Conservation (phyloP, 192 early-diverging fungal species). For the Phlyctochytrium bullatum region DNA sequence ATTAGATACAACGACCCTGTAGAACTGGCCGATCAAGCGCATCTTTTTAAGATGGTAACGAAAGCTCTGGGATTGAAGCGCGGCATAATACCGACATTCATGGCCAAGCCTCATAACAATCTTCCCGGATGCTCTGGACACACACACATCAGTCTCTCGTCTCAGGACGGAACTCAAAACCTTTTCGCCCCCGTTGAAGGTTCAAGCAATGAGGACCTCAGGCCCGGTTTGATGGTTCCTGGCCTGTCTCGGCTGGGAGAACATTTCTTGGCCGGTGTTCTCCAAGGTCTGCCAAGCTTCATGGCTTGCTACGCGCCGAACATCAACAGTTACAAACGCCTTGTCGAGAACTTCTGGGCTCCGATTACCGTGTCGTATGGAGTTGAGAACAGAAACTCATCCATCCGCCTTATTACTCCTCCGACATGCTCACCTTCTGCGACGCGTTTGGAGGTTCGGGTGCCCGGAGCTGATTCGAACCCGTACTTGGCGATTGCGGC, state of each 20-base stretch:
- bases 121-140: conserved; percentile 81
- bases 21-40: conserved; percentile 67
- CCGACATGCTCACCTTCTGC: conserved; percentile 63
- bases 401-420: conserved; percentile 73
- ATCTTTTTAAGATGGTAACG: conserved; percentile 71
- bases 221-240: background rate
- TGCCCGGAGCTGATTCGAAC: conserved; percentile 81
- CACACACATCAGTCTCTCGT: conserved; percentile 63
- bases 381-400: conserved; percentile 66
- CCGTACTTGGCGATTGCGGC: conserved; percentile 72
- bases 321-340: conserved; percentile 80
- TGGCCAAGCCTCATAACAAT: conserved; percentile 75
- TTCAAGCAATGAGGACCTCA: background rate
- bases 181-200: background rate
- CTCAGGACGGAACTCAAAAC: background rate
- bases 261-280: conserved; percentile 4
- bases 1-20: conserved; percentile 60
- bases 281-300: conserved; percentile 63
- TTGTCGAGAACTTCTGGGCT: conserved; percentile 83
- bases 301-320: conserved; percentile 73
- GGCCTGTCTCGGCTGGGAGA: background rate
- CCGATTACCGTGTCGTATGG: conserved; percentile 80
- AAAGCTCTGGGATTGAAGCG: conserved; percentile 70
- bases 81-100: conserved; percentile 75
- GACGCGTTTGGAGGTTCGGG: conserved; percentile 76